A percentile compares a stretch with the other conserved stretches of the same genome.
Evolutionary conservation across 306 rosid species (phyloP).

Genomic region (Ceratonia siliqua): DNA sequence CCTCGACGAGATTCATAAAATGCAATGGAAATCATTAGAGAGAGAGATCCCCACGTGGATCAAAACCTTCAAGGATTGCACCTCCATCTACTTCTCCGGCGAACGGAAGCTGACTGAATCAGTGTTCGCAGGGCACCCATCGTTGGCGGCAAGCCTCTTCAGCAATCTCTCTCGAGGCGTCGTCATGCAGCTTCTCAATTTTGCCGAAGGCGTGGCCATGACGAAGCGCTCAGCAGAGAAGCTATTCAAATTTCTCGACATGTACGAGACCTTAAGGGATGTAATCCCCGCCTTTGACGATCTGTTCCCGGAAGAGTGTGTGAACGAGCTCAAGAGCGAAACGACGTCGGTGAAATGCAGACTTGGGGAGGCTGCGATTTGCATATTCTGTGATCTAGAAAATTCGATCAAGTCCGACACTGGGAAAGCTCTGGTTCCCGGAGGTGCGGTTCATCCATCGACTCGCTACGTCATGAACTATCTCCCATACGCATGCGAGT

Average conservation of each 20-base stretch:
- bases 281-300: constrained; percentile 29
- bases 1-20: constrained; percentile 63
- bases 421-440: constrained; percentile 39
- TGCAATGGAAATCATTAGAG: constrained; percentile 56
- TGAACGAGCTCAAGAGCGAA: constrained; percentile 47
- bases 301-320: constrained; percentile 40
- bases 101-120: constrained; percentile 45
- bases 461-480: constrained; percentile 59
- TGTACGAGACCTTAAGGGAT: constrained; percentile 61
- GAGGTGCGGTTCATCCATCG: constrained; percentile 56
- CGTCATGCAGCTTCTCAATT: constrained; percentile 55
- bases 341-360: constrained; percentile 35
- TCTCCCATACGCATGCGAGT: constrained; percentile 41
- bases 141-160: constrained; percentile 34
- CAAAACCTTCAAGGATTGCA: constrained; percentile 42
- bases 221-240: constrained; percentile 63
- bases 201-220: constrained; percentile 59
- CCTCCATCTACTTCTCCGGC: constrained; percentile 39
- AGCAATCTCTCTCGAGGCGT: constrained; percentile 48
- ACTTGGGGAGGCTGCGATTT: constrained; percentile 47
- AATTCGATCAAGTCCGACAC: constrained; percentile 42
- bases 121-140: constrained; percentile 28
- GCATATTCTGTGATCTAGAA: constrained; percentile 47
- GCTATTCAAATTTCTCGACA: constrained; percentile 64
- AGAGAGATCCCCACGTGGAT: constrained; percentile 58